Conservation (phyloP, 2,329 filamentous ascomycete genomes). For the Pseudodiploospora longispora region DNA sequence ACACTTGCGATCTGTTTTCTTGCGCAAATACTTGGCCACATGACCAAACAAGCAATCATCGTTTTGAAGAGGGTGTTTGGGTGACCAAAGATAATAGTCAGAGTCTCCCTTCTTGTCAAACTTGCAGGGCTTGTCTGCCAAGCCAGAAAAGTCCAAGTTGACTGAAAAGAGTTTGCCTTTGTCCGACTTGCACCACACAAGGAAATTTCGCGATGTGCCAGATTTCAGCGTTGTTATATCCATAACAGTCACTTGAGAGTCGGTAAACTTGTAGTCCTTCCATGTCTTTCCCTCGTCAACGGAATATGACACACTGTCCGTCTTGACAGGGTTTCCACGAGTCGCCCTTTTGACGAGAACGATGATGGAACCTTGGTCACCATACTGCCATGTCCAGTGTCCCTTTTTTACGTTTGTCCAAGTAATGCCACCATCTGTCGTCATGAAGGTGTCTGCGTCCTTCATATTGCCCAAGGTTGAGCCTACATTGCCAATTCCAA, state of each 20-base stretch:
- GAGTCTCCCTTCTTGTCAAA: conserved; percentile 51
- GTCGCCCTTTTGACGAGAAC: conserved; percentile 71
- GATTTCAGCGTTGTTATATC: conserved; percentile 85
- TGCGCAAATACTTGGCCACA: conserved; percentile 80
- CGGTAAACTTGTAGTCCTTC: conserved; percentile 65
- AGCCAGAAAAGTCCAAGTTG: conserved; percentile 81
- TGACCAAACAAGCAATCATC: conserved; percentile 90
- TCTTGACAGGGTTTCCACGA: conserved; percentile 59
- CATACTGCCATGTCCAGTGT: conserved; percentile 86
- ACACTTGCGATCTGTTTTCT: conserved; percentile 70
- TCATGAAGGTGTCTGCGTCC: conserved; percentile 84
- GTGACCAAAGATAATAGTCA: conserved; percentile 84
- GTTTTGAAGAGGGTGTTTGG: conserved; percentile 69
- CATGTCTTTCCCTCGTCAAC: conserved; percentile 75
- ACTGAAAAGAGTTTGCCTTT: conserved; percentile 58
- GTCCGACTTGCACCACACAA: conserved; percentile 68
- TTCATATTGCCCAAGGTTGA: conserved; percentile 54
- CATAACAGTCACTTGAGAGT: conserved; percentile 61
- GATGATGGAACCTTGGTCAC: conserved; percentile 88
- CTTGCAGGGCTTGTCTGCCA: conserved; percentile 66
- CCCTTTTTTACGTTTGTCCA: conserved; percentile 87
- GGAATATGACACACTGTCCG: conserved; percentile 65
- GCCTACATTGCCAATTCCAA: conserved; percentile 88
- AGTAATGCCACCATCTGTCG: conserved; percentile 77
- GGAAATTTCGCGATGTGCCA: conserved; percentile 82